These are phyloP conservation scores for Syzygium syzygioides DNA, from an alignment of 441 rosid genomes.

Conservation along the genomic window DNA sequence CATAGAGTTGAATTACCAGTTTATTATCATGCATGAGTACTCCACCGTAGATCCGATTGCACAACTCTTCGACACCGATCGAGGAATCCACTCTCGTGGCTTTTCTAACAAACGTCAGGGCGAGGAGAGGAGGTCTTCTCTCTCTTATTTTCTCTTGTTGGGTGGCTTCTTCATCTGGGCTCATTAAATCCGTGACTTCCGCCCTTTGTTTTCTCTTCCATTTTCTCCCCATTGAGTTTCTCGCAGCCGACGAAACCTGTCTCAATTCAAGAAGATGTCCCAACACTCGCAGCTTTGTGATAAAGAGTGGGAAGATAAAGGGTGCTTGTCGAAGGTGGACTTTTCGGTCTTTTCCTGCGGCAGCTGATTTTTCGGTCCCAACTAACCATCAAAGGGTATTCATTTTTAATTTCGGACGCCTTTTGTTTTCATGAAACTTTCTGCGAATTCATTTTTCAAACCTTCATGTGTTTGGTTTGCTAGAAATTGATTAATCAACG, in stretches of 20 bases:
- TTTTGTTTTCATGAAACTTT: not conserved
- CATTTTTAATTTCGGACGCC: not conserved
- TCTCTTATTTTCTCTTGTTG: not conserved
- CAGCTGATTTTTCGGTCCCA: not conserved
- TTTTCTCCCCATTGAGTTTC: too few species aligned
- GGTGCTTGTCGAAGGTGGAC: not conserved
- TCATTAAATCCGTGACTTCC: not conserved
- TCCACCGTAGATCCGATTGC: not conserved
- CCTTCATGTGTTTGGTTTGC: not conserved
- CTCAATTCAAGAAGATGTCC: not conserved
- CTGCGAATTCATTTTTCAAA: not conserved
- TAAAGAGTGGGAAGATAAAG: not conserved
- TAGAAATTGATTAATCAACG: too few species aligned
- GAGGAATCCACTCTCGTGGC: not conserved
- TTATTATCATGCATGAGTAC: not conserved
- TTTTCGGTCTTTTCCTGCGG: not conserved
- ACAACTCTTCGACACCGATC: not conserved
- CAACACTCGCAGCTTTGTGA: not conserved
- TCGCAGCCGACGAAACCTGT: not conserved
- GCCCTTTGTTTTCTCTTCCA: not conserved
- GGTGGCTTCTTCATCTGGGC: not conserved
- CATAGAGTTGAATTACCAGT: not conserved
- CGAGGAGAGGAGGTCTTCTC: not conserved
- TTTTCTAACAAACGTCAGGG: not conserved
- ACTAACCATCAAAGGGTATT: not conserved